Evolutionary conservation across 805 yeast species (phyloP), one percentile per base, ranked within the genome.

Genomic region (Yamadazyma kitorensis): DNA sequence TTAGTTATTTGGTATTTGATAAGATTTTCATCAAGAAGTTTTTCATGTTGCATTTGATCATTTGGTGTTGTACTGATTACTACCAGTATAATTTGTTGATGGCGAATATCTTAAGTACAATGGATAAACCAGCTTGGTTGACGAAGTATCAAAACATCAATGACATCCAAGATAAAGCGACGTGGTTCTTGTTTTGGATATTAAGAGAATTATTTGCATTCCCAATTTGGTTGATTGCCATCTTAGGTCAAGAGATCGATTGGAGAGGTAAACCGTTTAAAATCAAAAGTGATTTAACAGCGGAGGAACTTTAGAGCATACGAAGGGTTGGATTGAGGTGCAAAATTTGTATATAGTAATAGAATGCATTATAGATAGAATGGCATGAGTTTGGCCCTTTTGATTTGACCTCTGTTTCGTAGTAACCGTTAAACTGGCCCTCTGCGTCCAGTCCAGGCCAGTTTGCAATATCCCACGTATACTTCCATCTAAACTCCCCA

Each of bases 201-300:
- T 52, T 76, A 22, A 66, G 96, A 33, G 96, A 87, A 52, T 3
- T 70, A 0, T 57, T 86, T 34, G 96, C 96, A 1, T 60, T 87
- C 14, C 95, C 95, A 0, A 76, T 87, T 15, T 87, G 96, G 96
- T 39, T 82, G 2, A 64, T 63, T 18, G 95, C 96, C 1, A 80
- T 87, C 82, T 44, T 68, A 19, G 96, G 96, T 0, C 79, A 81
- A 9, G 71, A 74, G 29, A 79, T 80, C 24, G 86, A 86, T 56
- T 81, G 88, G 88, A 66, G 96, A 40, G 85, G 86, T 23, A 70
- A 76, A 43, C 86, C 87, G 2, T 87, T 86, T 54, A 65, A 63
- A 41, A 86, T 87, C 43, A 75, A 78, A 34, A 65, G 78, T 4
- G 95, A 87, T 51, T 63, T 84, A 29, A 78, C 86, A 3, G 95